These are phyloP conservation scores for Solanum okadae DNA, from an alignment of 257 asterid species.

Conservation along the genomic window DNA sequence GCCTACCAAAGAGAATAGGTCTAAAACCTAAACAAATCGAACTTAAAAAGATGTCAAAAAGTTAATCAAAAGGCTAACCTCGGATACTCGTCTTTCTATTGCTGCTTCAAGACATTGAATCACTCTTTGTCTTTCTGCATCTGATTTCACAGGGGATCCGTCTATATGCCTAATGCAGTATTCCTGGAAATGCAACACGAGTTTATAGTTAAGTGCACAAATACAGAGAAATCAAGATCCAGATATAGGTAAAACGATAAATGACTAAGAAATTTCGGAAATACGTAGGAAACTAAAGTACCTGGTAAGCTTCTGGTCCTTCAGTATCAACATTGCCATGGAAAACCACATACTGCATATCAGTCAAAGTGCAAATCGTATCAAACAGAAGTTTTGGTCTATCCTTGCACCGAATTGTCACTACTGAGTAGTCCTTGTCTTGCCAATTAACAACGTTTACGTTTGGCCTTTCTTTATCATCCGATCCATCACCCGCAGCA, in stretches of 20 bases:
- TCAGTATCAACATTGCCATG: constrained; percentile 85
- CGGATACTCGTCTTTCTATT: constrained; percentile 84
- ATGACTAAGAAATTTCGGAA: background rate
- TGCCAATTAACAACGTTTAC: constrained; percentile 88
- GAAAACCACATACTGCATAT: constrained; percentile 89
- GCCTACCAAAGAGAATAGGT: background rate
- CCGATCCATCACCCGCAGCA: constrained; percentile 18
- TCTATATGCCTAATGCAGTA: constrained; percentile 84
- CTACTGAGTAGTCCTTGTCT: constrained; percentile 80
- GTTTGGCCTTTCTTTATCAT: constrained; percentile 57
- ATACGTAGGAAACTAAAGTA: constrained; percentile 2
- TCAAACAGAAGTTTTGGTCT: constrained; percentile 91
- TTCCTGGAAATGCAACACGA: constrained; percentile 45
- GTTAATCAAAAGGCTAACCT: constrained; percentile 28
- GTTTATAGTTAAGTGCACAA: background rate
- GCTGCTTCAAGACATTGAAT: constrained; percentile 97
- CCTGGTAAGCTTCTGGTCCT: constrained; percentile 89
- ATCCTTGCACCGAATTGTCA: constrained; percentile 79
- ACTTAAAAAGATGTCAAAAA: background rate
- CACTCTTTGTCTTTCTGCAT: constrained; percentile 90
- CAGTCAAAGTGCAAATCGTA: constrained; percentile 80
- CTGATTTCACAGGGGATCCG: constrained; percentile 94
- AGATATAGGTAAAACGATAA: background rate
- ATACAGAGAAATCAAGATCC: background rate
- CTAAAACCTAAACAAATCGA: background rate